Conservation (phyloP, 2,329 filamentous ascomycete species). For the Trichoderma endophyticum region DNA sequence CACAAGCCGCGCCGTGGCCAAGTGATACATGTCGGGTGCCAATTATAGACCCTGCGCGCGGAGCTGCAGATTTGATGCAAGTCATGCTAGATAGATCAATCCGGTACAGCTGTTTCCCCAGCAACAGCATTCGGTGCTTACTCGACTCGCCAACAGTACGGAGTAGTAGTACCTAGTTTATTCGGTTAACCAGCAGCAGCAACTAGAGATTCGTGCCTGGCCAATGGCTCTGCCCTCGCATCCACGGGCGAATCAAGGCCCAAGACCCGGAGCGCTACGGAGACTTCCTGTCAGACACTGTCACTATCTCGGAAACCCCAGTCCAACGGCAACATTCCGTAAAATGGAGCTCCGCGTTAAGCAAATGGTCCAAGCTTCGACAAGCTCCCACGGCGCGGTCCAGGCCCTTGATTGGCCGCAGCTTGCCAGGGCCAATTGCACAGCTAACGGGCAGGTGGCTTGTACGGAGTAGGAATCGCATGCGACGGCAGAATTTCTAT, state of each 20-base stretch:
- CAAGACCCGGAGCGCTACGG: not conserved
- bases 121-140: not conserved
- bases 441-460: not conserved
- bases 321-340: conserved; percentile 10
- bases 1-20: not conserved
- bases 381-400: conserved; percentile 26
- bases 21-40: not conserved
- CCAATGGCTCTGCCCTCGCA: not conserved
- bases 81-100: not conserved
- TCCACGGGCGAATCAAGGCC: not conserved
- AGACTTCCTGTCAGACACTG: conserved; percentile 6
- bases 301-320: not conserved
- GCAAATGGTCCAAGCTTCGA: conserved; percentile 30
- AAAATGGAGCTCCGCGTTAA: conserved; percentile 16
- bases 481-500: conserved; percentile 19
- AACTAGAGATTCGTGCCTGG: not conserved
- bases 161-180: not conserved
- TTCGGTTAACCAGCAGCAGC: not conserved
- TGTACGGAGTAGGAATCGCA: conserved; percentile 11
- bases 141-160: not conserved
- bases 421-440: conserved; percentile 14
- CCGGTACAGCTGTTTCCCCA: not conserved
- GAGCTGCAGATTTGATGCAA: conserved; percentile 3
- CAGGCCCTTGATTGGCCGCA: conserved; percentile 29
- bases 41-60: not conserved